A percentile compares a stretch with the other conserved stretches of the same genome.
These are phyloP conservation scores for Pseudopyricularia cyperi DNA, from an alignment of 2,329 filamentous ascomycete genomes.

Conservation along the genomic window DNA sequence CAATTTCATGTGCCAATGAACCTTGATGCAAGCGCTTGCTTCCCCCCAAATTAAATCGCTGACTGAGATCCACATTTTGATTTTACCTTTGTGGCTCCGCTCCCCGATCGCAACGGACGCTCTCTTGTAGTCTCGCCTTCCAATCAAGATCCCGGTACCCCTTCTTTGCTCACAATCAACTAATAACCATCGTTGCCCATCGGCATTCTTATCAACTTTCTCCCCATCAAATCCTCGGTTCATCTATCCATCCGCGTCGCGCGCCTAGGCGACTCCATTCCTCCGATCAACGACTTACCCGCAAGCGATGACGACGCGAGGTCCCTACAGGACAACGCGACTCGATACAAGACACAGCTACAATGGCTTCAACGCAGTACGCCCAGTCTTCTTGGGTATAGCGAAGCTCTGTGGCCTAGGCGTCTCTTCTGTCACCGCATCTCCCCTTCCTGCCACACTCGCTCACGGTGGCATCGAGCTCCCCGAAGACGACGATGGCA, in stretches of 20 bases:
- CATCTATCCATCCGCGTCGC: neutral
- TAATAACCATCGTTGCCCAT: neutral
- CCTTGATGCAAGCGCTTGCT: too few species aligned
- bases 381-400: slow-evolving; percentile 37
- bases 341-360: neutral
- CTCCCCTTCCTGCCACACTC: slow-evolving; percentile 21
- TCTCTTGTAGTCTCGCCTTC: neutral
- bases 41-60: too few species aligned
- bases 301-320: slow-evolving; percentile 1
- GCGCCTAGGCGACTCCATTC: neutral
- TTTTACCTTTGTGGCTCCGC: too few species aligned
- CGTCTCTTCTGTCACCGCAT: slow-evolving; percentile 34
- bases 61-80: too few species aligned
- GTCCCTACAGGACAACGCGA: neutral
- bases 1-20: too few species aligned
- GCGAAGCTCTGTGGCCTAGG: slow-evolving; percentile 36
- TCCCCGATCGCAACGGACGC: neutral
- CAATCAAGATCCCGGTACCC: neutral
- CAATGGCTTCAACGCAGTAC: slow-evolving; percentile 24
- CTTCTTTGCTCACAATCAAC: neutral
- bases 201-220: neutral
- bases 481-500: slow-evolving; percentile 38
- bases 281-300: neutral
- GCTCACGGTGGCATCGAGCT: slow-evolving; percentile 27
- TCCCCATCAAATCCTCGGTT: neutral